Base-by-base conservation (phyloP, 2,329 filamentous ascomycete species). In the Epichloe brachyelytri region DNA sequence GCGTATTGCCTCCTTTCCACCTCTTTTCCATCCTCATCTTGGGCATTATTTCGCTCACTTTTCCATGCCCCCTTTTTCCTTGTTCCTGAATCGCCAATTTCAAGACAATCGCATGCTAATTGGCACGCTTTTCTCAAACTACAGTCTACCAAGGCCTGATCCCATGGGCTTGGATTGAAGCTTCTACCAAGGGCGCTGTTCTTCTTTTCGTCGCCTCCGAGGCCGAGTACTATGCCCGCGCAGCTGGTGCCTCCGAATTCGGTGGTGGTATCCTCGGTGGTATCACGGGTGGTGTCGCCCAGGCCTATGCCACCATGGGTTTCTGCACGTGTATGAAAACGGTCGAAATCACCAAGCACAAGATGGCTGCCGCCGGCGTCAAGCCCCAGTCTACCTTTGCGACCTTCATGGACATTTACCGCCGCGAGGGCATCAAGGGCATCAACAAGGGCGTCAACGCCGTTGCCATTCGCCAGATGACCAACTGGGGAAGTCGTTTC, bases 251-350 rank as follows among this genome's bases (percentile, higher is more conserved):
- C 56, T 81, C 78, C 63, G 85, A 94, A 70, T 97, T 98, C 70
- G 76, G 86, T 48, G 82, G 83, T 60, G 93, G 93, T 66, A 97
- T 98, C 73, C 67, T 77, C 34, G 93, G 93, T 64, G 93, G 93
- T 71, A 88, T 98, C 77, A 79, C 83, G 20, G 93, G 93, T 67
- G 93, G 93, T 78, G 83, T 98, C 53, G 93, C 91, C 45, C 93
- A 98, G 75, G 93, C 93, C 54, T 98, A 98, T 70, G 93, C 93
- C 59, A 98, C 93, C 68, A 98, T 98, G 91, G 93, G 93, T 60
- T 98, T 98, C 83, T 98, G 93, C 75, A 98, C 93, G 55, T 98
- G 93, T 81, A 98, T 98, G 93, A 98, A 98, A 83, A 98, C 93
- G 57, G 93, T 97, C 59, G 93, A 98, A 73, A 98, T 98, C 73